phyloP scores from a whole-genome alignment of 805 yeast species.

The Candida parachauliodes region DNA sequence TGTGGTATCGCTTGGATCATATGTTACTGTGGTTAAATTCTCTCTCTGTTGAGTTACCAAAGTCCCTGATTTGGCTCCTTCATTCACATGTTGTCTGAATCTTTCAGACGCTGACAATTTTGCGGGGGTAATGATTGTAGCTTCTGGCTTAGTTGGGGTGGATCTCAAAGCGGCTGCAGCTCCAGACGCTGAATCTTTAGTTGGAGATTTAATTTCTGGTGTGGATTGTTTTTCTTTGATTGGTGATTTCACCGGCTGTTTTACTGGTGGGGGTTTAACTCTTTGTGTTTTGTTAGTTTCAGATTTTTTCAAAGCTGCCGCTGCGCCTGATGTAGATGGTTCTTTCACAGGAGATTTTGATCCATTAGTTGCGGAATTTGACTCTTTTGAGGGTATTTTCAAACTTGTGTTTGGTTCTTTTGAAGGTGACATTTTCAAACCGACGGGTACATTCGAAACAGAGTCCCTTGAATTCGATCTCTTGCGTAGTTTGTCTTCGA shows the following conservation, averaged over 20 bases:
- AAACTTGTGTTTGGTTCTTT: conserved; percentile 11
- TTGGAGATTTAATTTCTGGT: background rate
- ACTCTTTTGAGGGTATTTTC: conserved; percentile 6
- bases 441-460: conserved; percentile 11
- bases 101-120: conserved; percentile 36
- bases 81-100: conserved; percentile 34
- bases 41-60: conserved; percentile 37
- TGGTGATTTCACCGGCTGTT: background rate
- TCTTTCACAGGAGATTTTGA: background rate
- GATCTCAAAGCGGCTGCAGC: conserved; percentile 12
- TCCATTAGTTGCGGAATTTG: background rate
- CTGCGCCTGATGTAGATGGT: background rate
- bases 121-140: conserved; percentile 19
- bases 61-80: conserved; percentile 36
- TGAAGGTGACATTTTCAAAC: background rate
- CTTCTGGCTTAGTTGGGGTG: conserved; percentile 13
- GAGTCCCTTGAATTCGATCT: conserved; percentile 38
- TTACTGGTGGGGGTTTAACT: background rate
- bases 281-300: background rate
- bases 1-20: conserved; percentile 38
- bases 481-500: conserved; percentile 21
- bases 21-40: conserved; percentile 31
- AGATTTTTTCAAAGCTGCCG: background rate
- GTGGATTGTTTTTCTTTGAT: background rate
- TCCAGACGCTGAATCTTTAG: conserved; percentile 5